Evolutionary conservation across 2,329 filamentous ascomycete species (phyloP), one percentile per base, ranked within the genome.

Genomic region (Botrytis aclada): DNA sequence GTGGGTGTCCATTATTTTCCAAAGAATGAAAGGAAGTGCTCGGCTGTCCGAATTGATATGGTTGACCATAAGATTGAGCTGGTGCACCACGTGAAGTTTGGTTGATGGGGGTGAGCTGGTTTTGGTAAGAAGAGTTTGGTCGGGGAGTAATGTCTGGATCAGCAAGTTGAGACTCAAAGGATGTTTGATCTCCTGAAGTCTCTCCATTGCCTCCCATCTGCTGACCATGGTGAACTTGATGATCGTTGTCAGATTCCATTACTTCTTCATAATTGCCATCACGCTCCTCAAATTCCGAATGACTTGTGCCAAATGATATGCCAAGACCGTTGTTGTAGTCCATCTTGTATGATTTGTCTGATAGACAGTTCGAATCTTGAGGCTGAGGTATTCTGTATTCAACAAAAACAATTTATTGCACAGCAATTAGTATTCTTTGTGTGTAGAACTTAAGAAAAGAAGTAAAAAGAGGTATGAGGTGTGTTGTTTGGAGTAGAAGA

Each of bases 281-380:
- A 25, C 20, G 45, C 5, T 66, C n/a, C n/a, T 66, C 45, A 41
- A n/a, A 62, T 5, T 62, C 34, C 3, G 37, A n/a, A 54, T 71
- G 3, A 4, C 5, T 39, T 41, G 34, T 43, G 25, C n/a, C 60
- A 32, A 71, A 71, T 7, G 60, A 65, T 18, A 71, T 37, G 22
- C 69, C 69, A 3, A 71, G 62, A 2, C 69, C 69, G 25, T 29
- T 34, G n/a, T 37, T 64, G 20, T 29, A 71, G 22, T 71, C 34
- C 69, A 71, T 71, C 2, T 43, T 66, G 60, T 54, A 12, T 22
- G 45, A 32, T 29, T 29, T 54, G 22, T 54, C 29, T 45, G 43
- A 65, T 47, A 20, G 51, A 32, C 47, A 56, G 63, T n/a, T n/a
- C 22, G 14, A 37, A 39, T 20, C 25, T 16, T 1, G 25, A 67